Evolutionary conservation across 2,329 filamentous ascomycete genomes (phyloP), one percentile per base, ranked within the genome.

Genomic region (Fusarium sp.): DNA sequence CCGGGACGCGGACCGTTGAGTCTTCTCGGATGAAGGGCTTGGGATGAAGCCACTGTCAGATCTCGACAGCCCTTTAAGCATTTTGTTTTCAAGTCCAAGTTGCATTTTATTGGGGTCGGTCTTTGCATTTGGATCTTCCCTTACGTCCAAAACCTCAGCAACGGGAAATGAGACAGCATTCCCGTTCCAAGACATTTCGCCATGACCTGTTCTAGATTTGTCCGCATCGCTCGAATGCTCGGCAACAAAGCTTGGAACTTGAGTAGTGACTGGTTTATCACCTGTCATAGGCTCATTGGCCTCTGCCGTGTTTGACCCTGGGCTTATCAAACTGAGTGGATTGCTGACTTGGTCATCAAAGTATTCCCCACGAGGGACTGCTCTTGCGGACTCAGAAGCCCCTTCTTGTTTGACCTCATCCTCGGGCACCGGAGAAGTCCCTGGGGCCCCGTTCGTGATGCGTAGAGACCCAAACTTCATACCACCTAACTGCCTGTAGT

Each of bases 391-490:
- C 47, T 56, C 31, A 57, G 47, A 53, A 45, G 35, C 45, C 36
- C 25, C 45, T 53, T 62, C 61, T 15, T n/a, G 37, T 21, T 60
- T 53, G 47, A 47, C 49, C 29, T 59, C 61, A 47, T 68, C 41
- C n/a, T 75, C 71, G 14, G 63, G 27, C 49, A 75, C 69, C 45
- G 56, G 81, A 77, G 83, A 87, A n/a, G 78, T 76, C 15, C 76
- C 75, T 4, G 88, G 88, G 5, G 80, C 79, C 15, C 87, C 88
- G 74, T 90, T 90, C 21, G 81, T 88, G 56, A 90, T 89, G 35
- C 86, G 84, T 48, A 90, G 72, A 3, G 87, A 87, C 4, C 88
- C 88, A 52, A 88, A 83, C 72, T 88, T 88, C 72, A 88, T 90
- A 13, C 82, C 85, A 5, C 88, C 88, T 31, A 87, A 83, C 43